phyloP scores from a whole-genome alignment of 2,329 filamentous ascomycete genomes.

The Helotiales sp. region DNA sequence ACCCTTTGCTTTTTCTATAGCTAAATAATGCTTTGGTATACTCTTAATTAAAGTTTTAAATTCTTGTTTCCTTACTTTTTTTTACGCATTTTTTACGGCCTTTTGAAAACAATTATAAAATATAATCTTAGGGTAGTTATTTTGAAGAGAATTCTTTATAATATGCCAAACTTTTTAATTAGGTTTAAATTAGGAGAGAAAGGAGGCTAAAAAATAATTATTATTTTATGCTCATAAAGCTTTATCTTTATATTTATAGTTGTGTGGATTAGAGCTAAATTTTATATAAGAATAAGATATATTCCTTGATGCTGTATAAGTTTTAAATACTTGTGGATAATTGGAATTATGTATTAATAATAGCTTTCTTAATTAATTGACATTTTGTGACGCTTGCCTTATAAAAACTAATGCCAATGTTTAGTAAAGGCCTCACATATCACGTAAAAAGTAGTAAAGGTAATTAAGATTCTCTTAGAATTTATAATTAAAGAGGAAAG shows the following conservation, averaged over 20 bases:
- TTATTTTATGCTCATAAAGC: slow-evolving; percentile 14
- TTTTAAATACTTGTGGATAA: slow-evolving; percentile 13
- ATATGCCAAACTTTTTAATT: slow-evolving; percentile 25
- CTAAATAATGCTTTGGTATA: background rate
- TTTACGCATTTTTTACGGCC: slow-evolving; percentile 17
- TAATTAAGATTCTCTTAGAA: too few species aligned
- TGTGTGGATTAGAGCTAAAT: slow-evolving; percentile 1
- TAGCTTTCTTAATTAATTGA: slow-evolving; percentile 17
- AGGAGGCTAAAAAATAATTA: slow-evolving; percentile 23
- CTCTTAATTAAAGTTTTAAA: slow-evolving; percentile 10
- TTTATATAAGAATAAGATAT: slow-evolving; percentile 6
- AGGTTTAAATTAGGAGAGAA: slow-evolving; percentile 22
- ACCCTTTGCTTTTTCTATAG: background rate
- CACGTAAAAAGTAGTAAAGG: too few species aligned
- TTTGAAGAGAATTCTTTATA: slow-evolving; percentile 25
- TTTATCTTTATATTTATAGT: slow-evolving; percentile 14
- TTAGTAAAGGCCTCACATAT: too few species aligned
- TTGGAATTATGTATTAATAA: background rate
- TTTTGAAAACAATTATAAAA: slow-evolving; percentile 5
- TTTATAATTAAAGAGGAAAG: too few species aligned
- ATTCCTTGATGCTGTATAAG: slow-evolving; percentile 7
- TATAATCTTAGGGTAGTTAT: slow-evolving; percentile 19
- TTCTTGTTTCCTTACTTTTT: slow-evolving; percentile 16
- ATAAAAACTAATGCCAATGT: too few species aligned
- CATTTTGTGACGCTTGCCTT: too few species aligned